These are phyloP conservation scores for Hylodesmum podocarpum DNA, from an alignment of 306 rosid species.

Conservation along the genomic window DNA sequence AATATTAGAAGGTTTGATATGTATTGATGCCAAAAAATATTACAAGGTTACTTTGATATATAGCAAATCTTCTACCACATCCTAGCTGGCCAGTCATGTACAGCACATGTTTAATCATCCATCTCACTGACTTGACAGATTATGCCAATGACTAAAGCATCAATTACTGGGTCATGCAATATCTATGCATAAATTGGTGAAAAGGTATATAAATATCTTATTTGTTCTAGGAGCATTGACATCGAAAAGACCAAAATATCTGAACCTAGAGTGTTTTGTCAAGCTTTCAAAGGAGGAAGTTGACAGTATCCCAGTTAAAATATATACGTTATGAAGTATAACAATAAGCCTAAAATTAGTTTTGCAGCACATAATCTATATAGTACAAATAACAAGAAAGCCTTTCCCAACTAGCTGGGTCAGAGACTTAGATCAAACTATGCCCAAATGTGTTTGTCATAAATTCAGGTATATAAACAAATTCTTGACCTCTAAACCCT, in stretches of 20 bases:
- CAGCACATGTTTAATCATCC: too few relatives aligned
- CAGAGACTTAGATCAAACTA: neutral
- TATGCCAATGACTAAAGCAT: conserved; percentile 12
- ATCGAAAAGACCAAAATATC: conserved; percentile 13
- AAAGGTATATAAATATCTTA: neutral
- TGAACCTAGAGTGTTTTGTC: neutral
- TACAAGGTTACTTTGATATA: conserved; percentile 16
- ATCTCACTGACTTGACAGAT: neutral
- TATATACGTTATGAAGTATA: neutral
- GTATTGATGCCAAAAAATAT: neutral
- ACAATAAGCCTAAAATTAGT: conserved; percentile 1
- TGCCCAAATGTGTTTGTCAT: neutral
- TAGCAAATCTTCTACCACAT: conserved; percentile 13
- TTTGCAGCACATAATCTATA: neutral
- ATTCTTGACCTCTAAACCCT: neutral
- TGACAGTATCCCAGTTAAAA: neutral
- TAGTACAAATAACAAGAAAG: neutral
- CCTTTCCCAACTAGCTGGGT: neutral
- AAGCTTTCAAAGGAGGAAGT: conserved; percentile 12
- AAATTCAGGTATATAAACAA: neutral
- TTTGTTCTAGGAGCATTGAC: neutral
- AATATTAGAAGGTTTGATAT: neutral
- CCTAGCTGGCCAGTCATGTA: neutral
- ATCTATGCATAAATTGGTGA: neutral
- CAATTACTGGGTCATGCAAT: neutral